phyloP scores from a whole-genome alignment of 2,329 filamentous ascomycete genomes.

The Nannizziopsis arthrosporioides region DNA sequence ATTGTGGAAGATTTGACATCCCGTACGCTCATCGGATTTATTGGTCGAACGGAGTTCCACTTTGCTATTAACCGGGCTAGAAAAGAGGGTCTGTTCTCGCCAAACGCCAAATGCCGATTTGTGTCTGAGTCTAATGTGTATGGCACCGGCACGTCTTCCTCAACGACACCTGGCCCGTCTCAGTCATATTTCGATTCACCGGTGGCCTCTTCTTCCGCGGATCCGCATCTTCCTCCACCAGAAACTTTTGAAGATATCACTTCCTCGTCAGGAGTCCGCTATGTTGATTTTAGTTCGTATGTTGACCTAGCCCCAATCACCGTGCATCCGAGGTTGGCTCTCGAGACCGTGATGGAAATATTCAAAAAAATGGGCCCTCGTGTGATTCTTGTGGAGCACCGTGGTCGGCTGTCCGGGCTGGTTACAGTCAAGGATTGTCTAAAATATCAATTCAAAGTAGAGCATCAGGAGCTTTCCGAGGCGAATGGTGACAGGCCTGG shows the following conservation, averaged over 20 bases:
- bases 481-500: conserved; percentile 22
- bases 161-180: background rate
- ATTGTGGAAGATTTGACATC: conserved; percentile 63
- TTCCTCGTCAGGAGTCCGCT: conserved; percentile 44
- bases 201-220: background rate
- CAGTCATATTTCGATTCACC: conserved; percentile 2
- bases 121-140: conserved; percentile 24
- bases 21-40: conserved; percentile 74
- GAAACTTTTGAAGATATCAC: conserved; percentile 51
- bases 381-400: conserved; percentile 84
- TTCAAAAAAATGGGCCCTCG: conserved; percentile 96
- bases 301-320: conserved; percentile 82
- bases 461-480: conserved; percentile 60
- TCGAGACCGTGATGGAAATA: conserved; percentile 96
- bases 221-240: conserved; percentile 20
- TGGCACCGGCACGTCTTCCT: background rate
- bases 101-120: conserved; percentile 64
- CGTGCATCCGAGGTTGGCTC: conserved; percentile 76
- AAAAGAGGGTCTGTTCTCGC: conserved; percentile 53
- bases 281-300: conserved; percentile 72
- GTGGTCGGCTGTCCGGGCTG: conserved; percentile 68
- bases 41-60: conserved; percentile 79
- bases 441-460: conserved; percentile 93
- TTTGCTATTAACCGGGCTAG: conserved; percentile 79
- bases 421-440: conserved; percentile 96